phyloP scores from a whole-genome alignment of 305 asterid species.

The Rubia balearica region DNA sequence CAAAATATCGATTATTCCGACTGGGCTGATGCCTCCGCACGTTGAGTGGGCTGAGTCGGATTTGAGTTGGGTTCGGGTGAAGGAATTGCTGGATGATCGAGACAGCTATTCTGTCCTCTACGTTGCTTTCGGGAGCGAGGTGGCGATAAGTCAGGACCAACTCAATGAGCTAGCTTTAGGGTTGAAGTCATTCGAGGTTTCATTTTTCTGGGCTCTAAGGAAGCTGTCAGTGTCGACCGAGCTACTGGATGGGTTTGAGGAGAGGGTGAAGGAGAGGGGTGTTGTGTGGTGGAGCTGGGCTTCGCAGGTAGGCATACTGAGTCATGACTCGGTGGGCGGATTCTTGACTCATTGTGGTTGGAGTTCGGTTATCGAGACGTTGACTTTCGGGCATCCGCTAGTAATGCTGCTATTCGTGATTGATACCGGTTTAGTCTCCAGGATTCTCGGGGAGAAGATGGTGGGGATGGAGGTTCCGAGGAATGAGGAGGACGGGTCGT shows the following conservation, averaged over 20 bases:
- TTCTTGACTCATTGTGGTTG: slow-evolving; percentile 26
- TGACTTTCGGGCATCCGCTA: background rate
- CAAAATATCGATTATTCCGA: background rate
- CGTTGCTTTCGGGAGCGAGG: slow-evolving; percentile 3
- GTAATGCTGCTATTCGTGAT: background rate
- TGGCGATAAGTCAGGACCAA: background rate
- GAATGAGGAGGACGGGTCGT: background rate
- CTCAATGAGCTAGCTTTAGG: background rate
- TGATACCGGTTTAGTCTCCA: background rate
- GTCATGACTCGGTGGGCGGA: slow-evolving; percentile 15
- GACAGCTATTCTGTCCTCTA: background rate
- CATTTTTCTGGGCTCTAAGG: slow-evolving; percentile 23
- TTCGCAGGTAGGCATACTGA: slow-evolving; percentile 17
- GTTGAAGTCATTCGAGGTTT: background rate
- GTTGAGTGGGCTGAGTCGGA: background rate
- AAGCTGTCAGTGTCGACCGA: slow-evolving; percentile 1
- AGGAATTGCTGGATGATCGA: background rate
- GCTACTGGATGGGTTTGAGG: slow-evolving; percentile 4
- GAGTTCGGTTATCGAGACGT: slow-evolving; percentile 16
- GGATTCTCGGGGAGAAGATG: background rate
- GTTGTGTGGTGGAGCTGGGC: slow-evolving; percentile 18
- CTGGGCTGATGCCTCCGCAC: background rate
- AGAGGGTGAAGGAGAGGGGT: slow-evolving; percentile 11
- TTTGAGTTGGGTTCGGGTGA: background rate
- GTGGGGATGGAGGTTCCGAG: background rate